Evolutionary conservation across 177 flowering plant genomes (phyloP).

Genomic region (Vitis hybrid): DNA sequence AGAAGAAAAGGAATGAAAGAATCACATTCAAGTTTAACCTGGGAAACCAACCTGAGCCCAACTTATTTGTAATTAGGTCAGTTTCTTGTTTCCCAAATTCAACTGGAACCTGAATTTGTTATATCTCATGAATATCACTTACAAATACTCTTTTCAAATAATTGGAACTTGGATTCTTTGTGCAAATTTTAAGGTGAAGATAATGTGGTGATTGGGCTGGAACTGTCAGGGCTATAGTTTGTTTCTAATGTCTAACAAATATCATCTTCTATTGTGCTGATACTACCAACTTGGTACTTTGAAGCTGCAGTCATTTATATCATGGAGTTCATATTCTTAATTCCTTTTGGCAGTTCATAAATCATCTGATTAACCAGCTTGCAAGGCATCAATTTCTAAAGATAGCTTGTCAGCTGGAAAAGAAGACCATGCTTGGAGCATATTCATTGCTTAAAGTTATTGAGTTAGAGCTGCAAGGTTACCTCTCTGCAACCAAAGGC

Average conservation of each 20-base stretch:
- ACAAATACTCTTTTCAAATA: background rate
- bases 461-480: conserved; percentile 88
- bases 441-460: conserved; percentile 86
- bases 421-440: conserved; percentile 94
- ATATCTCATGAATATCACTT: background rate
- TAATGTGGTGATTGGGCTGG: background rate
- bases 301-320: background rate
- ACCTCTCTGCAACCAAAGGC: conserved; percentile 72
- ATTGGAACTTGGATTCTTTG: background rate
- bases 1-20: no score
- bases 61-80: no score
- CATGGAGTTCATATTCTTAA: background rate
- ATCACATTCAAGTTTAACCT: no score
- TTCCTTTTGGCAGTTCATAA: conserved; percentile 66
- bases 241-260: background rate
- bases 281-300: background rate
- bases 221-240: background rate
- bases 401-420: conserved; percentile 90
- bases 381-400: conserved; percentile 84
- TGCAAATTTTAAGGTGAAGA: background rate
- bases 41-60: no score
- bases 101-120: background rate
- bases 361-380: conserved; percentile 83
- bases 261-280: background rate
- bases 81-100: no score